Base-by-base conservation (phyloP, 78 protist genomes). In the Polysphondylium violaceum region DNA sequence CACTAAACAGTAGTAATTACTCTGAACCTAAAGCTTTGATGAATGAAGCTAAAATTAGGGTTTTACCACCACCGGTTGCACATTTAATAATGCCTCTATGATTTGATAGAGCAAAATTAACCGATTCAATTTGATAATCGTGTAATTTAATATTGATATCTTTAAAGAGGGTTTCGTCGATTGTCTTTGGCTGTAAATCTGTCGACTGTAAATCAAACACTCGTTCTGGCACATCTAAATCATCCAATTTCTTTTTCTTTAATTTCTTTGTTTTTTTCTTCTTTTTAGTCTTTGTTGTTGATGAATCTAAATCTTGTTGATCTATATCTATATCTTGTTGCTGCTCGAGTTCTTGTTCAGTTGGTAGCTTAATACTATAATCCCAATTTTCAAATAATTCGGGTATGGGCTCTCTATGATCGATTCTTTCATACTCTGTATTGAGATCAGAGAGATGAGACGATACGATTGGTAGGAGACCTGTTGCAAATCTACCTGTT, bases 41-140 rank as follows among this genome's bases (percentile, higher is more conserved):
- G 19, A 86, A 27, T n/a, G 73, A 38, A 1, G 92, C 86, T 27
- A 86, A 40, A 64, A 86, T 86, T 47, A 86, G 29, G 21, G 92
- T 86, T 60, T 86, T 86, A 19, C 92, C 92, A 86, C 92, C 92
- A 38, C 92, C 92, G 12, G 92, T 86, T 25, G 92, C 92, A 75
- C 92, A 86, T 51, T 86, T 86, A 16, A 86, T 58, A 19, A 86
- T 86, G 27, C 92, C 92, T 55, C 92, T 72, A 71, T 75, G 92
- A 64, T 86, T 75, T 7, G 85, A n/a, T 27, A 86, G 36, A 19
- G 92, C 92, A 40, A 86, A 75, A 58, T 86, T 86, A 14, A 75
- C 74, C 21, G 67, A 9, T 0, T 86, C 87, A n/a, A 86, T 71
- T 71, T 86, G 92, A 65, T 35, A 86, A 14, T 86, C 92, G 27